Evolutionary conservation across 495 filamentous ascomycete species (phyloP), one percentile per base, ranked within the genome.

Genomic region (Aspergillus coremiiformis): DNA sequence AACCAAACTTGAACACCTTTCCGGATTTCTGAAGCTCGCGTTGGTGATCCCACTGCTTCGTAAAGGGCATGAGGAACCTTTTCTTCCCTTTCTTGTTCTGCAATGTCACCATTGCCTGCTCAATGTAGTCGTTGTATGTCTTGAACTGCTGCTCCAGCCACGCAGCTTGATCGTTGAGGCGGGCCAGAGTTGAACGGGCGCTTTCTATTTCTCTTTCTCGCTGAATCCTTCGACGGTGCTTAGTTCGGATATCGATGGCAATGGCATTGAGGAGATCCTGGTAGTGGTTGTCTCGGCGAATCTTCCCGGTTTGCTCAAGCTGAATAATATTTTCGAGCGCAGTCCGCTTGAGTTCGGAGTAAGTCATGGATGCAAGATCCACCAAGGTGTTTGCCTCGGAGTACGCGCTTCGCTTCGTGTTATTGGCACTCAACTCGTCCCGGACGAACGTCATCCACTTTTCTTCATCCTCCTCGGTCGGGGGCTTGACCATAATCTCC

Each of bases 1-100:
- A 92, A 42, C 93, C 93, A 64, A 97, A 97, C 63, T 95, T 95
- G 64, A 95, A 94, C 39, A 94, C 86, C 44, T 92, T 87, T 33
- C 93, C 93, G 4, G 84, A 81, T 49, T 88, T 84, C 62, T 94
- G 86, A 11, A 99, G 85, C 68, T 99, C 93, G 50, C 87, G 82
- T 71, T 96, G 90, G 70, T 99, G 93, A 69, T 94, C 92, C 81
- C 95, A 99, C 65, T 99, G 93, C 58, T 95, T 95, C 27, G 94
- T 95, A 68, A 99, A 99, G 20, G 93, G 93, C 67, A 99, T 80
- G 47, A 96, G 80, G 78, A 96, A 94, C 44, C 87, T 79, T 62
- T 93, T 94, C 71, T 95, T 95, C 51, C 89, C 91, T 68, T 96
- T 95, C 72, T 95, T 96, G 67, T 86, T 93, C 69, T 97, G 94